Evolutionary conservation across 371 early-diverging fungal species (phyloP).

Genomic region (Mortierella sp.): DNA sequence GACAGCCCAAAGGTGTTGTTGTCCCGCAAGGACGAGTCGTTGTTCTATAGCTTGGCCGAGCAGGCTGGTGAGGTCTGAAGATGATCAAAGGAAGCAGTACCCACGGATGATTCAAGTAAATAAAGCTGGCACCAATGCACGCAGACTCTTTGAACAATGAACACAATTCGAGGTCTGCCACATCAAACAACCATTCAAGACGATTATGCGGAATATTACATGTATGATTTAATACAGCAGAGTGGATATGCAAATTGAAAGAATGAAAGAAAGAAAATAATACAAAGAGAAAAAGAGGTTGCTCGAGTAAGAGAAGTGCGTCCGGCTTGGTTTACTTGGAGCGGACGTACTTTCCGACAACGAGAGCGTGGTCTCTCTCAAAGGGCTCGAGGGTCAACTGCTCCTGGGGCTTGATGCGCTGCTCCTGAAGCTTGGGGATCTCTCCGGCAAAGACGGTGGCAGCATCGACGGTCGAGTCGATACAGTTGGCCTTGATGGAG

Average conservation of each 20-base stretch:
- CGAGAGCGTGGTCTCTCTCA: conserved; percentile 99
- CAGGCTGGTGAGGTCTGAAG: conserved; percentile 39
- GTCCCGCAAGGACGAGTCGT: conserved; percentile 58
- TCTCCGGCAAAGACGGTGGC: conserved; percentile 99
- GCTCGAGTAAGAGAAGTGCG: background rate
- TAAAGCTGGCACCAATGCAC: too few species aligned
- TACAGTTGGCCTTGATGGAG: conserved; percentile 99
- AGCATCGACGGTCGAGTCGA: conserved; percentile 99
- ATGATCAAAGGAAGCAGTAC: background rate
- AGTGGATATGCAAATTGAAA: background rate
- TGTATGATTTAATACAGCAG: background rate
- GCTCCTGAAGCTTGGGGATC: conserved; percentile 98
- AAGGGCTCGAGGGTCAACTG: conserved; percentile 99
- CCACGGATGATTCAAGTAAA: too few species aligned
- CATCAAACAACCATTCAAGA: background rate
- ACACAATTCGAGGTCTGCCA: background rate
- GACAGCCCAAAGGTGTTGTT: conserved; percentile 71
- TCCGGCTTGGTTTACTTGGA: conserved; percentile 62
- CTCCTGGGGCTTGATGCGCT: conserved; percentile 99
- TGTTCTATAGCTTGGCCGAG: conserved; percentile 64
- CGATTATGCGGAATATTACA: too few species aligned
- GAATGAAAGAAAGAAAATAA: background rate
- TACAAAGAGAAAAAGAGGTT: background rate
- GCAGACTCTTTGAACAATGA: too few species aligned
- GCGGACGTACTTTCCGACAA: conserved; percentile 93